Percentiles rank a stretch among this genome's conserved stretches.
Evolutionary conservation across 2,329 filamentous ascomycete genomes (phyloP).

Genomic region (Coniochaeta prunicola): DNA sequence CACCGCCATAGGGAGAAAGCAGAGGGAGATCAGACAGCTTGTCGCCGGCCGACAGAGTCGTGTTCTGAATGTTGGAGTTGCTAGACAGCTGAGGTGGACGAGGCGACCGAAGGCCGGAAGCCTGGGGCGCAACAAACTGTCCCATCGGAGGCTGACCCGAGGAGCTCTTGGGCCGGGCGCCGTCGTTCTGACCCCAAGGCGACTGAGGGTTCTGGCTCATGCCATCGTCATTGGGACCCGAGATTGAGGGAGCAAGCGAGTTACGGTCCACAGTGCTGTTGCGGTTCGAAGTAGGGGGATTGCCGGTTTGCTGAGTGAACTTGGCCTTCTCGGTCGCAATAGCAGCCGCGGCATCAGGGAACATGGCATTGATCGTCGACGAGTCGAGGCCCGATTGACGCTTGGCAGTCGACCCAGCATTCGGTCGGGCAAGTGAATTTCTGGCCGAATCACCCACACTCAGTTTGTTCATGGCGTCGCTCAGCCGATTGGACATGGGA

Average conservation of each 20-base stretch:
- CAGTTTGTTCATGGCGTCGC: slow-evolving; percentile 93
- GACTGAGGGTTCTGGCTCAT: slow-evolving; percentile 64
- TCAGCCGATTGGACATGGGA: slow-evolving; percentile 93
- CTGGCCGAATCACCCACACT: slow-evolving; percentile 75
- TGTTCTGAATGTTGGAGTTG: slow-evolving; percentile 71
- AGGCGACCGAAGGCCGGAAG: slow-evolving; percentile 71
- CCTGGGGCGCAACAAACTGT: slow-evolving; percentile 76
- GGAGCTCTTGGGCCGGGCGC: slow-evolving; percentile 65
- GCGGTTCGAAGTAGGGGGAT: slow-evolving; percentile 81
- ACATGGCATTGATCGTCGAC: slow-evolving; percentile 96
- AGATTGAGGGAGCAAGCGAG: slow-evolving; percentile 72
- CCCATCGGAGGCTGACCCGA: slow-evolving; percentile 82
- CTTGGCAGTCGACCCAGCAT: slow-evolving; percentile 72
- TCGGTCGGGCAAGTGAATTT: slow-evolving; percentile 77
- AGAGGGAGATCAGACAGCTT: slow-evolving; percentile 68
- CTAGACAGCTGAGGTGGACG: slow-evolving; percentile 60
- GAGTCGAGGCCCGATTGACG: slow-evolving; percentile 91
- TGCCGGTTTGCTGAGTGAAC: slow-evolving; percentile 91
- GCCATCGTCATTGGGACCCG: slow-evolving; percentile 59
- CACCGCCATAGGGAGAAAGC: slow-evolving; percentile 73
- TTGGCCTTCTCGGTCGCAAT: slow-evolving; percentile 98
- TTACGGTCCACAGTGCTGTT: slow-evolving; percentile 79
- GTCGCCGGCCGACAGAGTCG: slow-evolving; percentile 69
- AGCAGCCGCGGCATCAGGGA: slow-evolving; percentile 95
- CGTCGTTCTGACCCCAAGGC: slow-evolving; percentile 63